Evolutionary conservation across 495 filamentous ascomycete species (phyloP).

Genomic region (Trichoderma parareesei): DNA sequence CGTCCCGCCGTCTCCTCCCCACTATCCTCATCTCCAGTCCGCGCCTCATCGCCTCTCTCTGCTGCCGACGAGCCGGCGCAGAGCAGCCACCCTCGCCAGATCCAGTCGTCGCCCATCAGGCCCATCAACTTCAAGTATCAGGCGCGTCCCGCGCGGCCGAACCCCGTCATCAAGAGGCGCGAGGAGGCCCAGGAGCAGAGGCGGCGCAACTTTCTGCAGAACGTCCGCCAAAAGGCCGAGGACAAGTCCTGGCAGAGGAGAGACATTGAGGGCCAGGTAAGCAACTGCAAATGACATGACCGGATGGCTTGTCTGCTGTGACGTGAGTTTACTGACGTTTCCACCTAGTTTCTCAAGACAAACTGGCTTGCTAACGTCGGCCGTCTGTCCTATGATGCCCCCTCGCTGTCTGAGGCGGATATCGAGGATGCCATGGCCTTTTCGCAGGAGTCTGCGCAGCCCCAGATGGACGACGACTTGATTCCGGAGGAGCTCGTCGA

Average conservation of each 20-base stretch:
- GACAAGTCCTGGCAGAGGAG: slow-evolving; percentile 56
- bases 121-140: slow-evolving; percentile 25
- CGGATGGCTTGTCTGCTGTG: no score
- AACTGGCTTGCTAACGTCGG: slow-evolving; percentile 1
- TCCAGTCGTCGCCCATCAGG: slow-evolving; percentile 29
- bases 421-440: slow-evolving; percentile 14
- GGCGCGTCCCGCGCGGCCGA: slow-evolving; percentile 24
- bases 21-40: slow-evolving; percentile 27
- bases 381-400: slow-evolving; percentile 4
- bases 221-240: slow-evolving; percentile 64
- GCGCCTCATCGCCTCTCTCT: slow-evolving; percentile 24
- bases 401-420: slow-evolving; percentile 3
- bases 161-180: slow-evolving; percentile 29
- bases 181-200: slow-evolving; percentile 46
- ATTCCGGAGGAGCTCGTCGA: slow-evolving; percentile 7
- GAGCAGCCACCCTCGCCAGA: slow-evolving; percentile 18
- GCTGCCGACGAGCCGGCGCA: slow-evolving; percentile 21
- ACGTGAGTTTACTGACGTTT: background rate
- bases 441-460: background rate
- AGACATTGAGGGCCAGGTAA: slow-evolving; percentile 43
- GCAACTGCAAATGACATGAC: background rate
- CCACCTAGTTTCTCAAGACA: background rate
- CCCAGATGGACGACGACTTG: slow-evolving; percentile 3
- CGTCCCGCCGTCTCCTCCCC: slow-evolving; percentile 25
- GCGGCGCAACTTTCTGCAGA: slow-evolving; percentile 63